Base-by-base conservation (phyloP, 1,284 basidiomycete genomes). In the Malassezia yamatoensis region DNA sequence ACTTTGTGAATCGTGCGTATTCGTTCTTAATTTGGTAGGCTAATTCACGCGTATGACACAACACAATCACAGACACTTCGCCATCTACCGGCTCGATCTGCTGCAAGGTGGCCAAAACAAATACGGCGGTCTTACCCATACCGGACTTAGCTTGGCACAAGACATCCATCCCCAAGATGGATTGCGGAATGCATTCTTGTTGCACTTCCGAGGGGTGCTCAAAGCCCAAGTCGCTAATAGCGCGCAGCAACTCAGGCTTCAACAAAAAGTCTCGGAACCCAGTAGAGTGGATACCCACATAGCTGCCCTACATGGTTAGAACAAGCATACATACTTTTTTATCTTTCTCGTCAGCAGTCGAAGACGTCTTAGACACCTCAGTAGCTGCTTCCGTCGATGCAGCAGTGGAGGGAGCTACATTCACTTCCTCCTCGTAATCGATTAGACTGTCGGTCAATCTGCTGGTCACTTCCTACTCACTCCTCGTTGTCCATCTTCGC, bases 1-100 rank as follows among this genome's bases (percentile, higher is more conserved):
- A 99, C 81, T 98, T 96, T 67, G 89, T 89, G 80, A 99, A 99
- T 53, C 94, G 88, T 50, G 86, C 85, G 80, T 98, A 99, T 79
- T 99, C 94, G 80, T 98, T 99, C 80, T 91, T 90, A 79, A 99
- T 99, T 80, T 99, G 94, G 81, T 90, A 99, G 41, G 94, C 94
- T 52, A 99, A 82, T 80, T 99, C 94, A 69, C 94, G 88, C 37
- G 94, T 99, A 80, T 99, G 94, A 79, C 94, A 99, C 61, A 99
- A 83, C 64, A 98, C 90, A 67, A 99, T 82, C 63, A 96, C 93
- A 49, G 89, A 89, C 53, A 98, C 90, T 78, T 98, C 91, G 75
- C 94, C 94, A 70, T 96, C 87, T 64, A 96, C 89, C 49, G 94
- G 91, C 77, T 99, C 94, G 65, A 99, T 83, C 78, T 99, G 94